These are phyloP conservation scores for Naumovozyma baii DNA, from an alignment of 805 yeast species.

Conservation along the genomic window DNA sequence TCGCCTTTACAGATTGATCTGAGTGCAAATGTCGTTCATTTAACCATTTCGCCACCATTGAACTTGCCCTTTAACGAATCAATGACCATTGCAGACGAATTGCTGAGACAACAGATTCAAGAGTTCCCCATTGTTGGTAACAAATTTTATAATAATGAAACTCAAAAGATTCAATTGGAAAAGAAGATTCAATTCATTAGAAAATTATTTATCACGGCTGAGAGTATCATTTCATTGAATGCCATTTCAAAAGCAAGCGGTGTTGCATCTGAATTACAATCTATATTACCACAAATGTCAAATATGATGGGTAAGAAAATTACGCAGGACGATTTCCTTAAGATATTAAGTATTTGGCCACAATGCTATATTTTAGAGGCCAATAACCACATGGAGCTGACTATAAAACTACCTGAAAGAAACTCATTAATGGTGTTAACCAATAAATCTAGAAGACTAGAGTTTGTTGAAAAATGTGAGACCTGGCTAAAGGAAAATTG, in stretches of 20 bases:
- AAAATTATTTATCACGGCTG: constrained; percentile 18
- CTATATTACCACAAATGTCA: constrained; percentile 23
- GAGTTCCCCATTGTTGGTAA: constrained; percentile 20
- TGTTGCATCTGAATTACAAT: constrained; percentile 14
- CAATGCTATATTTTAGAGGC: constrained; percentile 18
- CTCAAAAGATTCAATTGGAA: constrained; percentile 8
- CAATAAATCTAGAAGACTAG: constrained; percentile 21
- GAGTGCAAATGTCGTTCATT: constrained; percentile 9
- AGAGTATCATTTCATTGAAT: constrained; percentile 23
- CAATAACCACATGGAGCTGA: constrained; percentile 16
- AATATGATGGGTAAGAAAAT: constrained; percentile 23
- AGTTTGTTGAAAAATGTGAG: constrained; percentile 19
- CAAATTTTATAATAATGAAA: constrained; percentile 16
- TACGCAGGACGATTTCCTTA: constrained; percentile 17
- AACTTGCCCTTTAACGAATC: constrained; percentile 3
- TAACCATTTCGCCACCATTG: constrained; percentile 19
- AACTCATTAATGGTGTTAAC: constrained; percentile 14
- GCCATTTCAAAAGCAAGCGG: constrained; percentile 16
- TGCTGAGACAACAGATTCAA: constrained; percentile 17
- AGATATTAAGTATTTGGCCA: constrained; percentile 25
- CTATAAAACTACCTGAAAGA: constrained; percentile 14
- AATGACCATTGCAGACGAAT: constrained; percentile 6
- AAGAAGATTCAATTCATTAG: constrained; percentile 15
- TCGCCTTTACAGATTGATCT: constrained; percentile 18
- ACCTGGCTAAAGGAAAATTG: constrained; percentile 11